These are phyloP conservation scores for Kurtzmaniella fragi DNA, from an alignment of 805 yeast genomes.

Conservation along the genomic window DNA sequence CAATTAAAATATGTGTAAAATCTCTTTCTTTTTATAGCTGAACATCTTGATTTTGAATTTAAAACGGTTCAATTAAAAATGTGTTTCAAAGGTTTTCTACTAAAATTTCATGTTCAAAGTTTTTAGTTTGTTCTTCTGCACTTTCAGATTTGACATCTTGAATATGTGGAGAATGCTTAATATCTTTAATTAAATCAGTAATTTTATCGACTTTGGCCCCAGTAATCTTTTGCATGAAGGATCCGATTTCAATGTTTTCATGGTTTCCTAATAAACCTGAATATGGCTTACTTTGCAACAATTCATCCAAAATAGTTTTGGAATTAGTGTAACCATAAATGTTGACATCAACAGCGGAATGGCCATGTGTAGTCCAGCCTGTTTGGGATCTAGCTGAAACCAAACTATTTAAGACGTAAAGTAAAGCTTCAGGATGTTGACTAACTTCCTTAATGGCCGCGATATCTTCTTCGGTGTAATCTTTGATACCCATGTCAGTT, in stretches of 20 bases:
- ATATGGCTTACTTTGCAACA: slow-evolving; percentile 22
- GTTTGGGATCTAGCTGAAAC: slow-evolving; percentile 78
- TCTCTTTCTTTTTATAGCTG: background rate
- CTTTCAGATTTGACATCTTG: slow-evolving; percentile 1
- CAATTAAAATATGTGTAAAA: too few species aligned
- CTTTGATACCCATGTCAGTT: slow-evolving; percentile 61
- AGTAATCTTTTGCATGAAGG: slow-evolving; percentile 56
- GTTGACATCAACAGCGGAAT: slow-evolving; percentile 92
- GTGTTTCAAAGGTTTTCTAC: slow-evolving; percentile 2
- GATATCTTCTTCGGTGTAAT: slow-evolving; percentile 51
- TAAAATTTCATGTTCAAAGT: background rate
- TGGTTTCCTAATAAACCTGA: slow-evolving; percentile 66
- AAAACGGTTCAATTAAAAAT: too few species aligned
- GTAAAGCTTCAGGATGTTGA: slow-evolving; percentile 29
- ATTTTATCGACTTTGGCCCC: slow-evolving; percentile 44
- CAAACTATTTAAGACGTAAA: slow-evolving; percentile 60
- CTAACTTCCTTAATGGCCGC: slow-evolving; percentile 13
- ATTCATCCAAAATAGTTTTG: slow-evolving; percentile 33
- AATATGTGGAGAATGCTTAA: slow-evolving; percentile 43
- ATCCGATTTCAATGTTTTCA: slow-evolving; percentile 84
- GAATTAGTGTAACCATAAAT: slow-evolving; percentile 76
- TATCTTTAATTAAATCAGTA: slow-evolving; percentile 45
- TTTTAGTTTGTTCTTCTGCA: background rate
- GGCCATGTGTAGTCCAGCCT: slow-evolving; percentile 98
- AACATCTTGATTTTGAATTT: background rate